A percentile compares a stretch with the other conserved stretches of the same genome.
Conservation (phyloP, 106 monocot species). For the Gastrodia elata region DNA sequence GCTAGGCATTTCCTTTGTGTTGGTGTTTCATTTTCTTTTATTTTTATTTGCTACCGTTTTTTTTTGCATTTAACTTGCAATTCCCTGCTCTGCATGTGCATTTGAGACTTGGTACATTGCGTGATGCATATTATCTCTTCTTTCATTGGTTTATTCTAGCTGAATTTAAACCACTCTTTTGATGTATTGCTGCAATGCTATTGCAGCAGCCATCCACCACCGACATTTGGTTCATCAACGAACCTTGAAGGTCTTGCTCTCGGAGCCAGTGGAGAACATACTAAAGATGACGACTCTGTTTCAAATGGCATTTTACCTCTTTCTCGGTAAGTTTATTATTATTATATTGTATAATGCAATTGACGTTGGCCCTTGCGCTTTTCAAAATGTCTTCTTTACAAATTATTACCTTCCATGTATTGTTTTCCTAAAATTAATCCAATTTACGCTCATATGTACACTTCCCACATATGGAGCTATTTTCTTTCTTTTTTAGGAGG, state of each 20-base stretch:
- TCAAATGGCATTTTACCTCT: constrained; percentile 16
- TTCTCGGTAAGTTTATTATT: constrained; percentile 20
- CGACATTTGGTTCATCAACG: constrained; percentile 68
- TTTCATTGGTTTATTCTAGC: not conserved
- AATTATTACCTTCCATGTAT: not conserved
- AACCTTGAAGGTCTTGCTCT: constrained; percentile 54
- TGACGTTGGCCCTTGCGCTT: not conserved
- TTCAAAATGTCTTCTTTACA: not conserved
- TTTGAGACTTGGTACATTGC: not conserved
- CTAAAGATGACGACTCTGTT: constrained; percentile 40
- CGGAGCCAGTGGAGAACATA: constrained; percentile 28
- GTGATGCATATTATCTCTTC: not conserved
- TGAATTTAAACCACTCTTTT: not conserved
- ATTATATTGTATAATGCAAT: not conserved
- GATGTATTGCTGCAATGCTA: not conserved
- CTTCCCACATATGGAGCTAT: not conserved
- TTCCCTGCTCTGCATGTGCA: not conserved
- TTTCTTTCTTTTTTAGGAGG: not conserved
- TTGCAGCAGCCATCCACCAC: constrained; percentile 52
- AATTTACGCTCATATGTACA: not conserved
- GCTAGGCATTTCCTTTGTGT: not conserved
- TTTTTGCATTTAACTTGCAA: not conserved
- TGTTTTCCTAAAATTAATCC: not conserved
- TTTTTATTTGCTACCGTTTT: not conserved
- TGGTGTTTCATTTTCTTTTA: not conserved